Base-by-base conservation (phyloP, 371 early-diverging fungal genomes). In the Basidiobolus meristosporus region DNA sequence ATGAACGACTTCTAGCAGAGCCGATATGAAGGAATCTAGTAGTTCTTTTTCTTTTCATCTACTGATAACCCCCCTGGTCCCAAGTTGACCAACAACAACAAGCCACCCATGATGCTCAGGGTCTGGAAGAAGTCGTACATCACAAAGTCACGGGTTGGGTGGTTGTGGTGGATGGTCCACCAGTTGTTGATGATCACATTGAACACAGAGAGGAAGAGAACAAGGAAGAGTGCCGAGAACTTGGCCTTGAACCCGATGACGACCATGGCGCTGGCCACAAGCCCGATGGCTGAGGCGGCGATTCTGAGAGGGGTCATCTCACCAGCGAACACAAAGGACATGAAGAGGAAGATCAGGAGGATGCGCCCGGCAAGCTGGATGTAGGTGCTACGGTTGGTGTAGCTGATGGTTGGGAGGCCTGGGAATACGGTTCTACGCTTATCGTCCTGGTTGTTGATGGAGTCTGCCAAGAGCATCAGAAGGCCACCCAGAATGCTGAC, bases 61-160 rank as follows among this genome's bases (percentile, higher is more conserved):
- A 92, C 72, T 34, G 86, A 85, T 49, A 80, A 65, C 36, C 75
- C 78, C 45, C 92, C 95, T 15, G 95, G 90, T 19, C 93, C 96
- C 41, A 86, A 70, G 55, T 77, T 88, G 53, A 80, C 80, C 28
- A 95, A 69, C 39, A 93, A 57, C 40, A 95, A 60, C 57, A 93
- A 84, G 14, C 96, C 95, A 40, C 96, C 95, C 59, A 92, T 73
- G 57, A 89, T 89, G 12, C 88, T 87, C 38, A 95, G 64, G 1
- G 84, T 93, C 58, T 95, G 95, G 81, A 93, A 95, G 53, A 95
- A 95, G 62, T 95, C 96, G 56, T 93, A 95, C 64, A 90, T 85
- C 47, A 88, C 70, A 54, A 91, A 95, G 46, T 95, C 96, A 41
- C 81, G 70, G 51, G 77, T 77, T 28, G 73, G 68, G 37, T 72